Conservation (phyloP, 2,329 filamentous ascomycete genomes). For the Didymellaceae sp. region DNA sequence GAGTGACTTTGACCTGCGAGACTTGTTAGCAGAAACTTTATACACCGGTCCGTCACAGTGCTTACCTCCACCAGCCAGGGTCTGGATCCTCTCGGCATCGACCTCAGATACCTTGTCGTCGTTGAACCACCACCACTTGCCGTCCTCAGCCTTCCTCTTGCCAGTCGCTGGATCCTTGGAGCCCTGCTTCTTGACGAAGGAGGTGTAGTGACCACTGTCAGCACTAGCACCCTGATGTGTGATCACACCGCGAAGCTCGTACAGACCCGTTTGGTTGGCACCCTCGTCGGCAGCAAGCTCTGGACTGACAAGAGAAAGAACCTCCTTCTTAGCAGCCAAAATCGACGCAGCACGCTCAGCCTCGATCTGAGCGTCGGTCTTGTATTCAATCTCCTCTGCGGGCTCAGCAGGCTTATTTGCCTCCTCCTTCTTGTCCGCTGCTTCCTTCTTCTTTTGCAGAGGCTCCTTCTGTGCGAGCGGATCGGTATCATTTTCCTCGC, state of each 20-base stretch:
- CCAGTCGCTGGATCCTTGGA: conserved; percentile 75
- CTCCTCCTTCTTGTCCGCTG: conserved; percentile 53
- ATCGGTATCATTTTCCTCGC: conserved; percentile 59
- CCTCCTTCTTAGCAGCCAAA: conserved; percentile 83
- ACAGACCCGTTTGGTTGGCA: conserved; percentile 91
- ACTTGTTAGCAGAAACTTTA: conserved; percentile 24
- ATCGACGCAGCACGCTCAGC: conserved; percentile 80
- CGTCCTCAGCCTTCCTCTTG: conserved; percentile 80
- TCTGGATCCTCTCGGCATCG: conserved; percentile 86
- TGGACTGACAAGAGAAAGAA: conserved; percentile 77
- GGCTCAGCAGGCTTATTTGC: conserved; percentile 61
- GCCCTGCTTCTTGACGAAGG: conserved; percentile 92
- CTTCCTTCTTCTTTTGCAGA: conserved; percentile 58
- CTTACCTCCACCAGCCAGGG: conserved; percentile 83
- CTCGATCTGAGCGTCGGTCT: conserved; percentile 93
- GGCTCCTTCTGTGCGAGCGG: conserved; percentile 56
- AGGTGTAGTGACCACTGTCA: conserved; percentile 97
- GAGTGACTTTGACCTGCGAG: conserved; percentile 73
- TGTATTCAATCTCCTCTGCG: conserved; percentile 77
- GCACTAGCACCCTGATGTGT: conserved; percentile 97
- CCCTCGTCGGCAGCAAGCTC: conserved; percentile 78
- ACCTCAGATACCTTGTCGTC: conserved; percentile 97
- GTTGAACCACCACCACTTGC: conserved; percentile 99
- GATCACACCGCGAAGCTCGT: conserved; percentile 91
- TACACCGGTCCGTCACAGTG: conserved; percentile 15